Base-by-base conservation (phyloP, 2,329 filamentous ascomycete species). In the Claviceps spartinae region DNA sequence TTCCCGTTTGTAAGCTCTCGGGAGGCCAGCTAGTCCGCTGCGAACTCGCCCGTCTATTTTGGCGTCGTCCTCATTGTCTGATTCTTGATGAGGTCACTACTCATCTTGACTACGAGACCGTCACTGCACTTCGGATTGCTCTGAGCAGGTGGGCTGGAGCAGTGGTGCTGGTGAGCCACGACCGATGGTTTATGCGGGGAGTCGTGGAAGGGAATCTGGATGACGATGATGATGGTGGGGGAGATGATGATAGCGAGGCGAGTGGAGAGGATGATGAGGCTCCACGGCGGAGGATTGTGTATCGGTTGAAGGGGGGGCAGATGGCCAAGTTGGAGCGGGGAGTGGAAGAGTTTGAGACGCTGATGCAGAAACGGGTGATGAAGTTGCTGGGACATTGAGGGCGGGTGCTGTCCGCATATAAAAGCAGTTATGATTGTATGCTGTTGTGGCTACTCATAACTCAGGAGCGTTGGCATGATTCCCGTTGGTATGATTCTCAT, bases 41-140 rank as follows among this genome's bases (percentile, higher is more conserved):
- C 50, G 81, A 83, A 54, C 70, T 91, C 48, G 85, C 85, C 1
- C 75, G 79, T 47, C 67, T 89, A n/a, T 68, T 91, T 38, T 83
- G 82, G 75, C 71, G 70, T 42, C 72, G 77, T 3, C 86, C 86
- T 20, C 86, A 90, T 57, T 76, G 86, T 52, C 73, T 91, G 2
- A 75, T 91, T 5, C 75, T 91, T 7, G 87, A 91, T 62, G 88
- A 88, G 64, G 83, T 88, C 24, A 93, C 87, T 6, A 91, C 88
- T 1, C 88, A 95, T 70, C 73, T 94, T 42, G 88, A 94, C 63
- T 86, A 85, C 55, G 81, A 93, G 67, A 91, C 85, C 0, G 86
- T 91, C 24, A 77, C 79, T 7, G 86, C 85, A 2, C 67, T 94
- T 51, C 75, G 84, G 1, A 73, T 78, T 24, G 84, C 83, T 2